Conservation (phyloP, 495 filamentous ascomycete genomes). For the Talaromyces liani region DNA sequence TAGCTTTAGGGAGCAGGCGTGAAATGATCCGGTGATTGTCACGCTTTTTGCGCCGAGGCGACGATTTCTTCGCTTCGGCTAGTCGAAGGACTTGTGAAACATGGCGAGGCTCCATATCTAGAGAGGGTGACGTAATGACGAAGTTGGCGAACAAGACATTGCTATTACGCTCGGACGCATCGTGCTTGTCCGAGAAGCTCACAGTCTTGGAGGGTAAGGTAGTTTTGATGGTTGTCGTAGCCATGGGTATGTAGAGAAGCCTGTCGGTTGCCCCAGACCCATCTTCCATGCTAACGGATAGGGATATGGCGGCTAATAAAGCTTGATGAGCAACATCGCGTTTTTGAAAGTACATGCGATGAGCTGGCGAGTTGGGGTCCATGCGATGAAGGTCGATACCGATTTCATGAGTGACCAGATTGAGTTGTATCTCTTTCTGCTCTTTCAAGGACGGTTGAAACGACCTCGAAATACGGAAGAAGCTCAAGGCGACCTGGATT, state of each 20-base stretch:
- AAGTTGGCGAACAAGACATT: constrained; percentile 96
- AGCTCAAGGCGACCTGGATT: constrained; percentile 91
- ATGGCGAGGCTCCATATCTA: constrained; percentile 93
- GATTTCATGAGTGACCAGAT: constrained; percentile 90
- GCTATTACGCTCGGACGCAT: constrained; percentile 80
- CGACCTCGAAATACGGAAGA: constrained; percentile 76
- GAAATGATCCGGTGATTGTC: constrained; percentile 67
- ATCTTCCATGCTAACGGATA: constrained; percentile 87
- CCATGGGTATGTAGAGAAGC: constrained; percentile 93
- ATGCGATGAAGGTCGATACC: constrained; percentile 89
- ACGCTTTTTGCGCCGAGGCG: constrained; percentile 37
- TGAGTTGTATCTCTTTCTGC: constrained; percentile 67
- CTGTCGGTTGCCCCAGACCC: constrained; percentile 76
- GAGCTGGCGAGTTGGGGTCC: constrained; percentile 86
- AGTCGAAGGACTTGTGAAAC: constrained; percentile 79
- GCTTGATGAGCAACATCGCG: constrained; percentile 94
- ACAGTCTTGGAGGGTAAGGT: constrained; percentile 94
- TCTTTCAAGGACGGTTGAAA: constrained; percentile 57
- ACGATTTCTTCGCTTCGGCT: constrained; percentile 48
- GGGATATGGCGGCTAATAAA: constrained; percentile 81
- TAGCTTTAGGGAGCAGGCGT: constrained; percentile 88
- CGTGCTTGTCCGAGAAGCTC: constrained; percentile 63
- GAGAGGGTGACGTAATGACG: constrained; percentile 89
- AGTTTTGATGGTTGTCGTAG: constrained; percentile 89
- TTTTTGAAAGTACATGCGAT: constrained; percentile 98